Base-by-base conservation (phyloP, 441 rosid species). In the Populus hybrid region DNA sequence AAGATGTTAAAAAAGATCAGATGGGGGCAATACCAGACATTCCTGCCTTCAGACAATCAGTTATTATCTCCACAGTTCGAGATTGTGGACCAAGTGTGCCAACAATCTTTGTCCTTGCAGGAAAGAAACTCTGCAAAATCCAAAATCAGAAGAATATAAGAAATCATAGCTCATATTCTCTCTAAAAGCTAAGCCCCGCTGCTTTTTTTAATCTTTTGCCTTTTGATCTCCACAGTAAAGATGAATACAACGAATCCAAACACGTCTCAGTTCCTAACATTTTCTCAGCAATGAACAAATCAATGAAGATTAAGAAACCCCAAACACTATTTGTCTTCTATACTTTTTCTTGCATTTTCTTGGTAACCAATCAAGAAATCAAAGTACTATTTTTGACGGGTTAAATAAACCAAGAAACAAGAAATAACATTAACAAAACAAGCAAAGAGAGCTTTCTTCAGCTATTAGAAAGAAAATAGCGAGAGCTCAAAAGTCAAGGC, bases 31-130 rank as follows among this genome's bases (percentile, higher is more conserved):
- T 80, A 92, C 97, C 98, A 0, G 97, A 94, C 98, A 94, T 94
- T 77, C 96, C 96, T 59, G 95, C 95, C 80, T 90, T 92, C 76
- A 94, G 90, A 79, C 97, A 94, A 7, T 87, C 88, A 35, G 96
- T 88, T 72, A 92, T 86, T 66, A 84, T 82, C 10, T 90, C 97
- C 1, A 89, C 89, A 68, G 96, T 85, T 79, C 93, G 88, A 78
- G 98, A 91, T 80, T 86, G 89, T 0, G 96, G 88, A 64, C 98
- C 98, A n/a, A 94, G 88, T 70, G 98, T 94, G 42, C 97, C 98
- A 26, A 94, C 96, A 77, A 94, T 92, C 86, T 94, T 94, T 42
- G 98, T 91, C 97, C 90, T 88, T 65, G 98, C 97, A 8, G 97
- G 93, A 66, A 90, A 92, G 84, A 89, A 91, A 81, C 84, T 89